These are phyloP conservation scores for Theileria luwenshuni DNA, from an alignment of 169 alveolate genomes.

Conservation along the genomic window DNA sequence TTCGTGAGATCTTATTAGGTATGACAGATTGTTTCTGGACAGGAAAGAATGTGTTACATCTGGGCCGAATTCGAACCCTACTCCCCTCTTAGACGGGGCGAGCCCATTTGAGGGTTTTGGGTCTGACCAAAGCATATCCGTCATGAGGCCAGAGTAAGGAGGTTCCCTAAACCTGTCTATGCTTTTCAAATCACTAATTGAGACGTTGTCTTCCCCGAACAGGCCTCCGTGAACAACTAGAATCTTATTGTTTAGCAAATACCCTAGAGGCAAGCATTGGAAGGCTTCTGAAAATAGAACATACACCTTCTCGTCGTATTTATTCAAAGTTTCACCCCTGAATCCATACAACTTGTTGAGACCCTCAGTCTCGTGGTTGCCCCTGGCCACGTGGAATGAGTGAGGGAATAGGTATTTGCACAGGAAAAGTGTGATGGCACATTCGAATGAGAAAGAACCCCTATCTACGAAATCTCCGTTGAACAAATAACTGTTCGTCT, in stretches of 20 bases:
- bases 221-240: constrained; percentile 98
- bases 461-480: constrained; percentile 99
- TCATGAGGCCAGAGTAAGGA: constrained; percentile 91
- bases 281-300: constrained; percentile 92
- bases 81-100: constrained; percentile 97
- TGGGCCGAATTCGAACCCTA: constrained; percentile 94
- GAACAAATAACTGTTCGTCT: constrained; percentile 94
- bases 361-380: constrained; percentile 98
- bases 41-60: constrained; percentile 94
- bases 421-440: constrained; percentile 81
- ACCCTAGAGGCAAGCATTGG: constrained; percentile 96
- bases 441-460: constrained; percentile 98
- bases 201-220: constrained; percentile 93
- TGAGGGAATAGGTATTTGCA: constrained; percentile 92
- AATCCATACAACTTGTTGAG: constrained; percentile 98
- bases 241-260: constrained; percentile 91
- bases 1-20: constrained; percentile 96
- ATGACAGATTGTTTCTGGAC: constrained; percentile 87
- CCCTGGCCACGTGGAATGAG: constrained; percentile 95
- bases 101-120: constrained; percentile 95
- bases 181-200: constrained; percentile 89
- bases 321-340: constrained; percentile 96
- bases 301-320: constrained; percentile 94
- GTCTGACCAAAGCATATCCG: constrained; percentile 98
- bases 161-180: constrained; percentile 94